Conservation (phyloP, 345 rosid genomes). For the Eucalyptus pauciflora region DNA sequence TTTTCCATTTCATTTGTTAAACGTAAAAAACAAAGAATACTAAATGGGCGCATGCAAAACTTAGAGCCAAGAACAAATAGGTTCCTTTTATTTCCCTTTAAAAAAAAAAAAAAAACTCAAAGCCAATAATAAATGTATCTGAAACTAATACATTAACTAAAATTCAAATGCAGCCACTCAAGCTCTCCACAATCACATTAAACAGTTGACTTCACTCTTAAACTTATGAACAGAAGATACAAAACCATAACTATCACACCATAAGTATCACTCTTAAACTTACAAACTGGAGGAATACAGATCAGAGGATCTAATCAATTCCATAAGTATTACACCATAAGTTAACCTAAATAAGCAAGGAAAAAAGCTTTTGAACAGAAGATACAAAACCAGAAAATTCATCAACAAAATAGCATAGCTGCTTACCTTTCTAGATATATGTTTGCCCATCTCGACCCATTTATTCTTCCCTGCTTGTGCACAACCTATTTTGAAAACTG, state of each 20-base stretch:
- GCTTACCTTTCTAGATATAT: conserved; percentile 78
- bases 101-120: neutral
- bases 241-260: neutral
- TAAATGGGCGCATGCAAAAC: neutral
- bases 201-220: neutral
- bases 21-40: neutral
- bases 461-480: conserved; percentile 73
- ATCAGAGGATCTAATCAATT: neutral
- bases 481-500: conserved; percentile 64
- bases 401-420: neutral
- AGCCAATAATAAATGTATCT: neutral
- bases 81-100: neutral
- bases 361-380: neutral
- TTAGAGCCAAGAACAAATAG: neutral
- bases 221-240: neutral
- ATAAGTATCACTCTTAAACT: neutral
- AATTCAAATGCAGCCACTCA: neutral
- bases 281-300: neutral
- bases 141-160: neutral
- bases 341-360: neutral
- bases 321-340: neutral
- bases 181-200: neutral
- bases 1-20: neutral
- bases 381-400: neutral
- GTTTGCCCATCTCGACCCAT: conserved; percentile 91